Base-by-base conservation (phyloP, 2,329 filamentous ascomycete species). In the Paramyrothecium sp. region DNA sequence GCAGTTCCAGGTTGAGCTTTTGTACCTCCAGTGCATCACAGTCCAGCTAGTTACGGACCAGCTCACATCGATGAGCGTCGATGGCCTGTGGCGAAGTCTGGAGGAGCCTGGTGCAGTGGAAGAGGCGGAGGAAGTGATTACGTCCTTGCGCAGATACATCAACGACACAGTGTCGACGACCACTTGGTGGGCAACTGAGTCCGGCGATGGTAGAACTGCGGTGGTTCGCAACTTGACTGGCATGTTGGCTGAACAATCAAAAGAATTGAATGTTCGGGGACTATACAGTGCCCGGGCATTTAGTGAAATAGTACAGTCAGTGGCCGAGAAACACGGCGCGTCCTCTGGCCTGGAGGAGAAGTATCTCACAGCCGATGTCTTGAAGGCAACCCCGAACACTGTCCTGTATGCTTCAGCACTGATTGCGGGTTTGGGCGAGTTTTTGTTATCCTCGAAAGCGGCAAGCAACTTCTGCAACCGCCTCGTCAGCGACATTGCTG, bases 401-500 rank as follows among this genome's bases (percentile, higher is more conserved):
- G 72, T 78, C 0, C 71, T 87, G 0, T 72, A 78, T 0, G 78
- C 80, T 0, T 69, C 78, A 2, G 84, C 82, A 0, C 69, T 85
- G 3, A 65, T 88, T 3, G 65, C 72, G 1, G 85, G 84, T 0
- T 74, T 86, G 26, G 80, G 81, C 2, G 79, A 85, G 62, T 69
- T 74, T 2, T 69, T 84, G 7, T 73, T 75, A 3, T 68, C 75
- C 0, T 85, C 81, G 1, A 82, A 78, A 60, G 58, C 71, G 1
- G 70, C 82, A 21, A 81, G 73, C 55, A 85, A 75, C 53, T 77
- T 88, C 46, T 83, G 80, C 66, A 88, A 87, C 64, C 78, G 82
- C 13, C 74, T 89, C 1, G 74, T 88, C 33, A 87, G 85, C 61
- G 84, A 89, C 59, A 65, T 86, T n/a, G 78, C 83, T 1, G 82